Conservation (phyloP, 495 filamentous ascomycete species). For the Xylaria palmicola region DNA sequence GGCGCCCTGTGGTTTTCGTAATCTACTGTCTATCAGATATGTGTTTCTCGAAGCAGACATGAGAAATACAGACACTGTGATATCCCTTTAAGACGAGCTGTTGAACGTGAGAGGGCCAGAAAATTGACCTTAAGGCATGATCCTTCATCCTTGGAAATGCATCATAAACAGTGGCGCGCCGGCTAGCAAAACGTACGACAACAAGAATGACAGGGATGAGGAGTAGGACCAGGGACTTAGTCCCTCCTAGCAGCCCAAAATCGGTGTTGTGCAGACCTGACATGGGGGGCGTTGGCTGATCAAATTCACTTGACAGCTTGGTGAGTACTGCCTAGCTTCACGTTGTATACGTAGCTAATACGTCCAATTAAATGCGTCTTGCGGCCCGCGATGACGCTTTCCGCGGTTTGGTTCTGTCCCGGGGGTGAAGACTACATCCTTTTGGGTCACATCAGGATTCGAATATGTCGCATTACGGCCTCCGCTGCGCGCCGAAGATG, state of each 20-base stretch:
- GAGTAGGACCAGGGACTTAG: not conserved
- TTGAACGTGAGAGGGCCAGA: not conserved
- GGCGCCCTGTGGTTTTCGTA: not conserved
- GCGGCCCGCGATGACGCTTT: no score
- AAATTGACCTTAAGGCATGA: not conserved
- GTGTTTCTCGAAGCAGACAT: not conserved
- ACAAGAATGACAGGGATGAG: not conserved
- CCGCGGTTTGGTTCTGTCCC: no score
- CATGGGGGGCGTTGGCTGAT: no score
- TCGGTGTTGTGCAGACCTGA: no score
- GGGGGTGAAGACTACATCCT: no score
- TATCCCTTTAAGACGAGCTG: not conserved
- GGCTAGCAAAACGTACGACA: not conserved
- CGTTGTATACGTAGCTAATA: no score
- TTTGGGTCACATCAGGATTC: no score
- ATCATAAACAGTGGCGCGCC: not conserved
- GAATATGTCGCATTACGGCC: no score
- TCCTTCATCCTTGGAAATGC: not conserved
- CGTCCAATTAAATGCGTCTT: no score
- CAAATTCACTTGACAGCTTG: no score
- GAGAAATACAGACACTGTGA: not conserved
- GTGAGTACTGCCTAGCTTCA: no score
- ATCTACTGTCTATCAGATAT: not conserved
- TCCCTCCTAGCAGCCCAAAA: not conserved
- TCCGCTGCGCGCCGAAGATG: no score